Evolutionary conservation across 2,329 filamentous ascomycete species (phyloP).

Genomic region (Madurella fahalii): DNA sequence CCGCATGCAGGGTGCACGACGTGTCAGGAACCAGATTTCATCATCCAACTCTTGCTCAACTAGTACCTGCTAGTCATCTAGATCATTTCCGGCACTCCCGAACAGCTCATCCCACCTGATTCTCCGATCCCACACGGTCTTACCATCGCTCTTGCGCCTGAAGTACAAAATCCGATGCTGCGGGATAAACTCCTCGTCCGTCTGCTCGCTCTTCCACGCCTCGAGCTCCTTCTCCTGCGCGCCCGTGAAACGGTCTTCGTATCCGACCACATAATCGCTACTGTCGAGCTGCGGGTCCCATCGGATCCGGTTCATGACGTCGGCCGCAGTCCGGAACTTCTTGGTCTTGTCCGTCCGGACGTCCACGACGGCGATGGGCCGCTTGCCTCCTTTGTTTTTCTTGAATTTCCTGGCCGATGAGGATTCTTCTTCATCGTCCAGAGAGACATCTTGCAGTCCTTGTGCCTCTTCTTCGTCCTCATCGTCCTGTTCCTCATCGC

Average conservation of each 20-base stretch:
- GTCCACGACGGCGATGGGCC: conserved; percentile 15
- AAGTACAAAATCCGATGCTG: conserved; percentile 62
- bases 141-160: conserved; percentile 47
- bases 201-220: conserved; percentile 58
- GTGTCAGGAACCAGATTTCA: background rate
- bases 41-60: background rate
- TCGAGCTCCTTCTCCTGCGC: conserved; percentile 50
- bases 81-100: conserved; percentile 43
- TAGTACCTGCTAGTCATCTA: background rate
- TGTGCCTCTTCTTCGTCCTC: conserved; percentile 32
- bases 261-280: conserved; percentile 54
- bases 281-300: conserved; percentile 55
- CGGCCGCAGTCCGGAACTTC: conserved; percentile 53
- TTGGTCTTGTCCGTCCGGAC: conserved; percentile 38
- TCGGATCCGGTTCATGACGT: conserved; percentile 56
- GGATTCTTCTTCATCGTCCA: background rate
- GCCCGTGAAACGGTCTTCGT: conserved; percentile 57
- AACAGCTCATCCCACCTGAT: conserved; percentile 53
- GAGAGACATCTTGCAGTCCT: conserved; percentile 17
- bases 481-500: conserved; percentile 38
- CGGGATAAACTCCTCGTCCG: conserved; percentile 63
- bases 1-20: background rate
- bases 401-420: conserved; percentile 18
- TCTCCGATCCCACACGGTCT: conserved; percentile 54
- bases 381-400: conserved; percentile 18